phyloP scores from a whole-genome alignment of 192 early-diverging fungal species.

The Coemansia erecta region DNA sequence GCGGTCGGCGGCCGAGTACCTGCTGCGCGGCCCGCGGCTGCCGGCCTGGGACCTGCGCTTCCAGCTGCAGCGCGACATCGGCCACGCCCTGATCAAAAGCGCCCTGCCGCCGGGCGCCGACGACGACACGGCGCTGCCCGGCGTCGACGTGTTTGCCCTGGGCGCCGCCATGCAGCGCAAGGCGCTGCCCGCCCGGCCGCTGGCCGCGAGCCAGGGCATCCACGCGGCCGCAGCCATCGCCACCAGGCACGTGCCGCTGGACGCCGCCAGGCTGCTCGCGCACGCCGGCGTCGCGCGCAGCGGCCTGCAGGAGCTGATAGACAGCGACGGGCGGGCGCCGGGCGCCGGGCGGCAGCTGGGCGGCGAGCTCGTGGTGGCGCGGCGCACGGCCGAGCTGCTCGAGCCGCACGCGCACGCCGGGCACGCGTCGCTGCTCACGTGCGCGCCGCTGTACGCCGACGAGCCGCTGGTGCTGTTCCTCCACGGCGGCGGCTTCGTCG shows the following conservation, averaged over 20 bases:
- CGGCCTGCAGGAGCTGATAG: neutral
- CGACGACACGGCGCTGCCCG: constrained; percentile 1
- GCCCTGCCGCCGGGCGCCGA: neutral
- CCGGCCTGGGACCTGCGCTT: neutral
- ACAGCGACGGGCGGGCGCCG: neutral
- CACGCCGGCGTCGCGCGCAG: neutral
- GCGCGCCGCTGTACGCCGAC: constrained; percentile 8
- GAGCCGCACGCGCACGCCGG: constrained; percentile 1
- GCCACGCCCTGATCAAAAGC: neutral
- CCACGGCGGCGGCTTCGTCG: constrained; percentile 65
- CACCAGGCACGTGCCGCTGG: neutral
- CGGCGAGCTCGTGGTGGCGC: constrained; percentile 3
- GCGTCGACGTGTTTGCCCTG: constrained; percentile 1
- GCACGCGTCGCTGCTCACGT: neutral
- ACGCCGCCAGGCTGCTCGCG: neutral
- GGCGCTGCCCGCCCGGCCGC: neutral
- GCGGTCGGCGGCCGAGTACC: constrained; percentile 1
- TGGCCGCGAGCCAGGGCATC: neutral
- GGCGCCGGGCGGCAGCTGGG: neutral
- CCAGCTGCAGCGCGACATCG: constrained; percentile 17
- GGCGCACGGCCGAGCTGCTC: neutral
- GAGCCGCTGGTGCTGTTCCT: constrained; percentile 60
- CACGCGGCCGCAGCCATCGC: neutral
- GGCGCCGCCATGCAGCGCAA: neutral
- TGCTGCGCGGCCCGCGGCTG: constrained; percentile 5